A percentile compares a stretch with the other conserved stretches of the same genome.
Evolutionary conservation across 495 filamentous ascomycete species (phyloP).

Genomic region (Penicillium lagena): DNA sequence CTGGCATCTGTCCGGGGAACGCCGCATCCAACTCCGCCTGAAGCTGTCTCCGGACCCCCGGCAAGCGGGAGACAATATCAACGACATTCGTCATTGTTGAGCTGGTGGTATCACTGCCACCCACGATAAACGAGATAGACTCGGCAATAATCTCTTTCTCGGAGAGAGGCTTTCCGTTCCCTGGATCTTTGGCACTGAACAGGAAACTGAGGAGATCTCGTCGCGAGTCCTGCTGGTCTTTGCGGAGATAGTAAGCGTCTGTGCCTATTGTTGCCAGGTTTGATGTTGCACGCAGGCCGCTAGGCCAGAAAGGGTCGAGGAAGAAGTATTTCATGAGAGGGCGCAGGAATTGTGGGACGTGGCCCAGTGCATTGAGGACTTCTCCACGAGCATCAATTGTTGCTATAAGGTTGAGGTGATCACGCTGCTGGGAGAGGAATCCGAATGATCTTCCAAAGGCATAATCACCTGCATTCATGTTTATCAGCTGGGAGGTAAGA

Average conservation of each 20-base stretch:
- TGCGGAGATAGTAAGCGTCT: background rate
- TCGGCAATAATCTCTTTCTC: slow-evolving; percentile 5
- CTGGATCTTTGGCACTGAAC: background rate
- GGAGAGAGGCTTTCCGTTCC: background rate
- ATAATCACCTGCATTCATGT: background rate
- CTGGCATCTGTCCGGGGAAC: background rate
- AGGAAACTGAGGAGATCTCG: background rate
- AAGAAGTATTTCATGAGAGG: background rate
- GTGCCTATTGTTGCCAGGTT: background rate
- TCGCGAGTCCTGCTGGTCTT: background rate
- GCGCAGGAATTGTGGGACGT: background rate
- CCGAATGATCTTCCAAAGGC: slow-evolving; percentile 1
- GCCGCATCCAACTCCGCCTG: background rate
- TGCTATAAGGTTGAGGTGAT: background rate
- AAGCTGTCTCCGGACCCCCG: background rate
- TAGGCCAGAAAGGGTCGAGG: background rate
- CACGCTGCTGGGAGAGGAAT: background rate
- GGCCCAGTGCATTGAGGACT: background rate
- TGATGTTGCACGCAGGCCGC: background rate
- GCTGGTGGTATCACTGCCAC: slow-evolving; percentile 3
- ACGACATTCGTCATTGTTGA: slow-evolving; percentile 2
- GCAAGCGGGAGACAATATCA: background rate
- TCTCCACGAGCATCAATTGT: background rate
- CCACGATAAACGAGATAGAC: slow-evolving; percentile 2
- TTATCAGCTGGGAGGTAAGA: background rate